A percentile compares a stretch with the other conserved stretches of the same genome.
Conservation (phyloP, 1,284 basidiomycete species). For the Sparassis latifolia region DNA sequence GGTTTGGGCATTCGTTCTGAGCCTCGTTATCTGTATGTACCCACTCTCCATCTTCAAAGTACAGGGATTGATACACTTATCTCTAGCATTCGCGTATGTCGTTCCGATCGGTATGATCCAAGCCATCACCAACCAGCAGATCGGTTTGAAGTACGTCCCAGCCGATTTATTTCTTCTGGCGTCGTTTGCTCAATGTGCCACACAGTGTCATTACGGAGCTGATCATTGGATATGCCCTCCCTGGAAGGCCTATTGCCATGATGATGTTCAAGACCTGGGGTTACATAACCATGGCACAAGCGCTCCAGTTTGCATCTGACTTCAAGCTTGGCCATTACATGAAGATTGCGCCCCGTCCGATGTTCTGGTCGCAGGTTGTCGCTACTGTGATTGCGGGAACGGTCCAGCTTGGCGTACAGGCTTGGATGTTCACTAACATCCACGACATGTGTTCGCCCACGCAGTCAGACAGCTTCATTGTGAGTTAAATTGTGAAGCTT, state of each 20-base stretch:
- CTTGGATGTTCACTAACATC: slow-evolving; percentile 48
- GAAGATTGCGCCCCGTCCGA: slow-evolving; percentile 43
- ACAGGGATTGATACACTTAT: neutral
- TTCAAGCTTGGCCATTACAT: slow-evolving; percentile 51
- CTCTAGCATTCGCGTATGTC: slow-evolving; percentile 46
- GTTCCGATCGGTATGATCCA: slow-evolving; percentile 67
- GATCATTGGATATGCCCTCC: slow-evolving; percentile 43
- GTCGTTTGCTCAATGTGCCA: slow-evolving; percentile 18
- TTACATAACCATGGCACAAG: slow-evolving; percentile 47
- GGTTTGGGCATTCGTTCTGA: slow-evolving; percentile 51
- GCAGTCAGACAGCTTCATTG: slow-evolving; percentile 34
- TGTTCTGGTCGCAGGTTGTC: slow-evolving; percentile 44
- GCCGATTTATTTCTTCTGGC: slow-evolving; percentile 11
- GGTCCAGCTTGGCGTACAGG: slow-evolving; percentile 41
- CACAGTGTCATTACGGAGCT: slow-evolving; percentile 42
- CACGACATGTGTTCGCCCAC: slow-evolving; percentile 33
- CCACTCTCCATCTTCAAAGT: neutral
- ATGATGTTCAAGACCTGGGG: slow-evolving; percentile 57
- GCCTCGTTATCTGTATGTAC: slow-evolving; percentile 29
- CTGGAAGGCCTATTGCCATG: slow-evolving; percentile 51
- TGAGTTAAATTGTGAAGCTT: slow-evolving; percentile 6
- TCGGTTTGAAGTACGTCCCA: slow-evolving; percentile 40
- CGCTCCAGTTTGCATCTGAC: slow-evolving; percentile 42
- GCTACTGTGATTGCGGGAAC: slow-evolving; percentile 43
- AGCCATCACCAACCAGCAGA: slow-evolving; percentile 58